Evolutionary conservation across 352 stramenopile genomes (phyloP).

Genomic region (Phytophthora colocasiae): DNA sequence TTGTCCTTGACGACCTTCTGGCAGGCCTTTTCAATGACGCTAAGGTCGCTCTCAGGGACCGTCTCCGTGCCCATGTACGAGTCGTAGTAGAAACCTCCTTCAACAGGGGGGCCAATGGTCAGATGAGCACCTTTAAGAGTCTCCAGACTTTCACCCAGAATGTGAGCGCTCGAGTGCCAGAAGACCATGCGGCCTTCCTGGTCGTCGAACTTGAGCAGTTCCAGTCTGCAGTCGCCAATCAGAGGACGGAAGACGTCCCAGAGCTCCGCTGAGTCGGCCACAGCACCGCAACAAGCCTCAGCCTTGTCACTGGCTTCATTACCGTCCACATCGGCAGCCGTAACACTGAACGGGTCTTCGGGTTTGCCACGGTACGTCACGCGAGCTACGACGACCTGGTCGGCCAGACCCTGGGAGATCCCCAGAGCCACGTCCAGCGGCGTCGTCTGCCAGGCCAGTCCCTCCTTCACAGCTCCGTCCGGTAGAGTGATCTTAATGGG

Average conservation of each 20-base stretch:
- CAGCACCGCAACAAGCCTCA: slow-evolving; percentile 61
- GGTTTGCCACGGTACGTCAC: slow-evolving; percentile 85
- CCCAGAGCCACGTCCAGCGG: slow-evolving; percentile 95
- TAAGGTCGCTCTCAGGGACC: slow-evolving; percentile 80
- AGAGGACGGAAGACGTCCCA: slow-evolving; percentile 98
- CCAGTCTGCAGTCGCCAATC: slow-evolving; percentile 96
- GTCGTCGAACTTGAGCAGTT: slow-evolving; percentile 99
- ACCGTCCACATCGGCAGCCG: slow-evolving; percentile 90
- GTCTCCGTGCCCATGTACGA: slow-evolving; percentile 96
- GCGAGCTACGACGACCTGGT: slow-evolving; percentile 93
- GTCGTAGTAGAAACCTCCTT: slow-evolving; percentile 99
- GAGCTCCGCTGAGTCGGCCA: slow-evolving; percentile 80
- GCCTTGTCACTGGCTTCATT: slow-evolving; percentile 76
- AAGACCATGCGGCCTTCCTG: slow-evolving; percentile 96
- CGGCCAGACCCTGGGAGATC: slow-evolving; percentile 96
- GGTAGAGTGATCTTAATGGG: slow-evolving; percentile 97
- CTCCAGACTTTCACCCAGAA: slow-evolving; percentile 97
- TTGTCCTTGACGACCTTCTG: slow-evolving; percentile 96
- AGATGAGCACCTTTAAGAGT: slow-evolving; percentile 96
- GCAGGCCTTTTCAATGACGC: slow-evolving; percentile 93
- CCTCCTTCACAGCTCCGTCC: slow-evolving; percentile 94
- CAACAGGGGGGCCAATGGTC: slow-evolving; percentile 95
- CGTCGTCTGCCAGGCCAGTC: slow-evolving; percentile 94
- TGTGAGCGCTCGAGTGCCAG: slow-evolving; percentile 98
- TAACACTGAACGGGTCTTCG: slow-evolving; percentile 79